These are phyloP conservation scores for Arthrobotrys iridis DNA, from an alignment of 2,329 filamentous ascomycete species.

Conservation along the genomic window DNA sequence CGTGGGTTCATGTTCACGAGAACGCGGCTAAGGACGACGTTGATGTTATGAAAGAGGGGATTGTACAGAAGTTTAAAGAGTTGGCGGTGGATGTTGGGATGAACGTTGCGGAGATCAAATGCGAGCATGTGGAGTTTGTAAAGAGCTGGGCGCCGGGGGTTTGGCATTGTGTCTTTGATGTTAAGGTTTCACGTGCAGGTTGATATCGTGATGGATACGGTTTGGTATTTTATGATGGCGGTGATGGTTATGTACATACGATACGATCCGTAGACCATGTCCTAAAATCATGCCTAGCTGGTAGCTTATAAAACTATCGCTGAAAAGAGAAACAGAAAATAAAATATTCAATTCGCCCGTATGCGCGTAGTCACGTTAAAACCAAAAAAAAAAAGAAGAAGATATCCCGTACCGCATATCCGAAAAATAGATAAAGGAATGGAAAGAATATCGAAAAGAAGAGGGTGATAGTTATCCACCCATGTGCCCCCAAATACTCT, in stretches of 20 bases:
- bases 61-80: constrained; percentile 53
- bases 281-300: too few relatives aligned
- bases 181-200: constrained; percentile 58
- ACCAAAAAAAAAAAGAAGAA: background rate
- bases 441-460: background rate
- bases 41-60: constrained; percentile 58
- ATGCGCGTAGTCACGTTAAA: too few relatives aligned
- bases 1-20: constrained; percentile 74
- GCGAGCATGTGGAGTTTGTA: constrained; percentile 71
- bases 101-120: constrained; percentile 44
- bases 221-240: background rate
- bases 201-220: background rate
- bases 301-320: background rate
- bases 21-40: constrained; percentile 71
- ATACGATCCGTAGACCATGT: background rate
- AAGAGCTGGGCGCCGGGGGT: constrained; percentile 76
- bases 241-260: constrained; percentile 1
- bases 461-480: background rate
- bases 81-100: constrained; percentile 29
- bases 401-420: background rate
- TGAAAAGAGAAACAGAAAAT: background rate
- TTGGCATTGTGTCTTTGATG: constrained; percentile 76
- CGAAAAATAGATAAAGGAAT: too few relatives aligned
- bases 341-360: too few relatives aligned
- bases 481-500: constrained; percentile 37